These are phyloP conservation scores for Geranium rotundifolium DNA, from an alignment of 345 rosid species.

Conservation along the genomic window DNA sequence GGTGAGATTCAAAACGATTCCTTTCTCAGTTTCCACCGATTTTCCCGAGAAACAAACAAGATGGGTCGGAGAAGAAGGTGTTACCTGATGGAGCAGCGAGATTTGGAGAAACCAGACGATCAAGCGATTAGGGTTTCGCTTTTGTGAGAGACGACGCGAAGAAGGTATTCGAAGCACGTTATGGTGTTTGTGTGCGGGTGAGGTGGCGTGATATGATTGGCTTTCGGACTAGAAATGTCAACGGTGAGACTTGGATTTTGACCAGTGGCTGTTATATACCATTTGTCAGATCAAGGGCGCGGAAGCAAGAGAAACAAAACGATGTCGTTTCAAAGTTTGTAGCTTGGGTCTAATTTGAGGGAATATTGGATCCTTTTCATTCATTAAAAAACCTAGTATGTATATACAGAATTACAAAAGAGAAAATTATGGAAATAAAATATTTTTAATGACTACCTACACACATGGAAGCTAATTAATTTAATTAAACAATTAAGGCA, in stretches of 20 bases:
- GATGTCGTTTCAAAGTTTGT: too few species aligned
- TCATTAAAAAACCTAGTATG: too few species aligned
- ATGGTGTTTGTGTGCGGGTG: neutral
- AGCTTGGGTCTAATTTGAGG: too few species aligned
- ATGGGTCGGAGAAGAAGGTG: neutral
- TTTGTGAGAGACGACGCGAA: neutral
- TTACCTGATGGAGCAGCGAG: neutral
- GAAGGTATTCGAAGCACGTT: neutral
- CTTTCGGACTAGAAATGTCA: neutral
- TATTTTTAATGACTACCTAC: too few species aligned
- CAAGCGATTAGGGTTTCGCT: neutral
- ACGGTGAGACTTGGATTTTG: neutral
- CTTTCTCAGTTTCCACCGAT: neutral
- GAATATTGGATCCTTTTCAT: too few species aligned
- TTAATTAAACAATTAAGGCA: too few species aligned
- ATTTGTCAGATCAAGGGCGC: too few species aligned
- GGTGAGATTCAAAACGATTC: neutral
- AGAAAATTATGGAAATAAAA: too few species aligned
- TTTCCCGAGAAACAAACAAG: neutral
- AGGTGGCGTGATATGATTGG: neutral
- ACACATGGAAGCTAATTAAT: too few species aligned
- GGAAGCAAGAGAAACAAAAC: too few species aligned
- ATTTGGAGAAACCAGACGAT: neutral
- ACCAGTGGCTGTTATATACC: neutral
- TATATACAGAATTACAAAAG: too few species aligned